Evolutionary conservation across 371 early-diverging fungal genomes (phyloP).

Genomic region (Circinella minor): DNA sequence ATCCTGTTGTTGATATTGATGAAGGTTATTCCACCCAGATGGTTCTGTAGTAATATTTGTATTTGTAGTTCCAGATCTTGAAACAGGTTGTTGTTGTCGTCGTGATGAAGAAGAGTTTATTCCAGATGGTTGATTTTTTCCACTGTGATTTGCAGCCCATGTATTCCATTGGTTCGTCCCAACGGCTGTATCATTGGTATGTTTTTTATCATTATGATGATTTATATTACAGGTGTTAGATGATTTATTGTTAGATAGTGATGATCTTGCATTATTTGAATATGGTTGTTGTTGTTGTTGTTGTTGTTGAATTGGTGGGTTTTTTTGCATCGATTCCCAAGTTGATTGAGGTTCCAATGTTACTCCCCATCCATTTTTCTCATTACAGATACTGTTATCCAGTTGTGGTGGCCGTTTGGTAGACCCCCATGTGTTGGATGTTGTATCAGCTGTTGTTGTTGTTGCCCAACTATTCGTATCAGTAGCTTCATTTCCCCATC

Average conservation of each 20-base stretch:
- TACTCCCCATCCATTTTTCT: not conserved
- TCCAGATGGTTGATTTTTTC: not conserved
- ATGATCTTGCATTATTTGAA: not conserved
- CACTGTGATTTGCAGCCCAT: not conserved
- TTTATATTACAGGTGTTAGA: not conserved
- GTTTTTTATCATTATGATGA: not conserved
- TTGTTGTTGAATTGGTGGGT: not conserved
- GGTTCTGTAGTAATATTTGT: not conserved
- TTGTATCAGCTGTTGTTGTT: too few relatives aligned
- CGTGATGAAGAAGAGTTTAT: not conserved
- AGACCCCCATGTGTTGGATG: not conserved
- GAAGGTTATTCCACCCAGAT: not conserved
- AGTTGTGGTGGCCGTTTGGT: not conserved
- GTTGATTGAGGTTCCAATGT: not conserved
- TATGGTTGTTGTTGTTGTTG: not conserved
- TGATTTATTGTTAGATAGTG: not conserved
- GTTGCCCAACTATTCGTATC: too few relatives aligned
- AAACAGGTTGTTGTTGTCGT: not conserved
- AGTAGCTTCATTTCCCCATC: too few relatives aligned
- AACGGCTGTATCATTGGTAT: not conserved
- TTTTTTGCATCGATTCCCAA: slow-evolving; percentile 1
- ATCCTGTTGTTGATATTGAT: not conserved
- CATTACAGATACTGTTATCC: too few relatives aligned
- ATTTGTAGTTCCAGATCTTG: not conserved
- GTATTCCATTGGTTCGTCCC: not conserved